Base-by-base conservation (phyloP, 2,329 filamentous ascomycete species). In the Aspergillus chevalieri region DNA sequence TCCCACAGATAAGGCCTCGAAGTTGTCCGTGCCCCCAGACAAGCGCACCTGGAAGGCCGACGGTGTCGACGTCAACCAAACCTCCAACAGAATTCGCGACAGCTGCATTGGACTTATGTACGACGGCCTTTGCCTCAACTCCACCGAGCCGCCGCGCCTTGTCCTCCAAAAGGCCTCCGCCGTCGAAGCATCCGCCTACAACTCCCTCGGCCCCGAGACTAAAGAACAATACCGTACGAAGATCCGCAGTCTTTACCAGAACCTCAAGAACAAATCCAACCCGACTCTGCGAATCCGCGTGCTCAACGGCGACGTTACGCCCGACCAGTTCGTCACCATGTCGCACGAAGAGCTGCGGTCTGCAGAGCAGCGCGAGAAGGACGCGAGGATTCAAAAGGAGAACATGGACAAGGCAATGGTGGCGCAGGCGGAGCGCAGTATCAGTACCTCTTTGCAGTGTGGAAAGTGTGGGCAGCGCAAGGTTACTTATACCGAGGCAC, bases 351-450 rank as follows among this genome's bases (percentile, higher is more conserved):
- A 97, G 69, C 82, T 98, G 66, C 94, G 94, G 75, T 93, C 87
- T 44, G 85, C 84, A 45, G 84, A 93, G 69, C 86, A 88, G 71
- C 83, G 84, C 53, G 83, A 82, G 61, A 81, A 85, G 64, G 90
- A 96, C 59, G 75, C 81, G 59, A 83, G 83, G 68, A 79, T 95
- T 46, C 80, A 90, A 66, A 83, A 87, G 72, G 89, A 96, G 73
- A 98, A 98, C 72, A 91, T 97, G 87, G 90, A 90, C 76, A 89
- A 92, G 71, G 89, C 93, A 1, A 94, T 97, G 84, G 91, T 95
- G 9, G 88, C 92, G 50, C 87, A 91, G 78, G 87, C 84, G 15
- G 86, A 95, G 73, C 93, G 90, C 79, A 91, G 86, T 66, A 89
- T 96, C 73, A 90, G 85, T 67, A 86, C 87, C 66, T 88, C 85